A percentile compares a stretch with the other conserved stretches of the same genome.
phyloP scores from a whole-genome alignment of 2,329 filamentous ascomycete genomes.

The Xylariaceae sp. region DNA sequence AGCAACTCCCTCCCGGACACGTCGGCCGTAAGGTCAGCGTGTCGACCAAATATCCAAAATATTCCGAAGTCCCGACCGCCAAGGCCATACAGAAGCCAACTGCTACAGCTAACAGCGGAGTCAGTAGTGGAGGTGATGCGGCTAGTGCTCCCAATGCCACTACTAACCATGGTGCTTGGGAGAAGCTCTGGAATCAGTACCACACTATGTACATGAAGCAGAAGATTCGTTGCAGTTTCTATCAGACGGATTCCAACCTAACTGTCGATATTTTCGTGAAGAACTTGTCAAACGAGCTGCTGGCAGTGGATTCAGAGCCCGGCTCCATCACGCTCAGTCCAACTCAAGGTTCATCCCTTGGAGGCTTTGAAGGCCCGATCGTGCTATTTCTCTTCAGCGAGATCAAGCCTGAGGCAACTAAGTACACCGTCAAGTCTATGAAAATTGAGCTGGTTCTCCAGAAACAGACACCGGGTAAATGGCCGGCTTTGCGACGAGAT shows the following conservation, averaged over 20 bases:
- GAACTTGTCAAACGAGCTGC: conserved; percentile 47
- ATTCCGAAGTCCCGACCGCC: conserved; percentile 28
- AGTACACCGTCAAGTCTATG: conserved; percentile 69
- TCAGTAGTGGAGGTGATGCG: not conserved
- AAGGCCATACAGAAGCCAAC: conserved; percentile 27
- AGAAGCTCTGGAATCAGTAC: conserved; percentile 32
- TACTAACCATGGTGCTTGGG: conserved; percentile 22
- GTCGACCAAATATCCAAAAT: conserved; percentile 41
- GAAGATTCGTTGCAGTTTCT: conserved; percentile 48
- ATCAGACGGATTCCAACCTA: conserved; percentile 47
- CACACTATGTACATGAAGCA: conserved; percentile 32
- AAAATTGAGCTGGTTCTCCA: conserved; percentile 80
- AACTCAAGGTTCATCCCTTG: conserved; percentile 52
- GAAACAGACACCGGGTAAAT: conserved; percentile 73
- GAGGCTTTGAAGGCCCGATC: conserved; percentile 55
- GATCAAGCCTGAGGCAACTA: conserved; percentile 67
- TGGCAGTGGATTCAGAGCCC: conserved; percentile 45
- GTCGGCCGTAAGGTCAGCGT: conserved; percentile 54
- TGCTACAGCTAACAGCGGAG: not conserved
- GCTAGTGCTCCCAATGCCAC: not conserved
- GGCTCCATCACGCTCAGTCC: conserved; percentile 33
- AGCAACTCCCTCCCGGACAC: conserved; percentile 51
- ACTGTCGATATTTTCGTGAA: conserved; percentile 50
- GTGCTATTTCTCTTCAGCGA: conserved; percentile 68
- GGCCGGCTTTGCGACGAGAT: conserved; percentile 56